Evolutionary conservation across 2,329 filamentous ascomycete species (phyloP).

Genomic region (Ascochyta viciae-villosae): DNA sequence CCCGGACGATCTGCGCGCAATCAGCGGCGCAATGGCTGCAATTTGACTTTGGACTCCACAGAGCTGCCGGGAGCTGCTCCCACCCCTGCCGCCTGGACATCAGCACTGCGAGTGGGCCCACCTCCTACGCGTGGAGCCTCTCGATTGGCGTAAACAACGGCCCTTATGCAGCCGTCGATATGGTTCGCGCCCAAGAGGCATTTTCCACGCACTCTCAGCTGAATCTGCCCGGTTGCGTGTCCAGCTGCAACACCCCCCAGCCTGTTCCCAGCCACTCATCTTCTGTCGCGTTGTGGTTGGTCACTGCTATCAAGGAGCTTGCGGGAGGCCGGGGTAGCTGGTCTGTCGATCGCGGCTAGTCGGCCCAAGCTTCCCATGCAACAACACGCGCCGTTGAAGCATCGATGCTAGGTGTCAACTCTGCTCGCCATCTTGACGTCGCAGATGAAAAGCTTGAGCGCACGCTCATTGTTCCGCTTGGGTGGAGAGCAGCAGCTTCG

Average conservation of each 20-base stretch:
- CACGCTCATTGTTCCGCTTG: constrained; percentile 1
- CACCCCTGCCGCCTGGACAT: constrained; percentile 4
- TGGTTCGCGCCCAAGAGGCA: constrained; percentile 33
- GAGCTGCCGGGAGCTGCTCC: constrained; percentile 26
- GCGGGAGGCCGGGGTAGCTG: constrained; percentile 16
- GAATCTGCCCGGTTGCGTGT: constrained; percentile 28
- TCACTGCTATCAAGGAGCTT: not conserved
- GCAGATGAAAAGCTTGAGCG: not conserved
- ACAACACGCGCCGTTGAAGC: constrained; percentile 6
- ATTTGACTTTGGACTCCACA: constrained; percentile 16
- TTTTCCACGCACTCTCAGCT: constrained; percentile 38
- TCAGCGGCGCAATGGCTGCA: constrained; percentile 22
- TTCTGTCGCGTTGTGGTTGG: constrained; percentile 21
- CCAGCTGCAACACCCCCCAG: constrained; percentile 16
- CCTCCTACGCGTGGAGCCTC: constrained; percentile 37
- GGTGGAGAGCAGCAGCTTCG: constrained; percentile 5
- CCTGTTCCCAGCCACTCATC: constrained; percentile 36
- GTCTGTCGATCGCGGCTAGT: constrained; percentile 13
- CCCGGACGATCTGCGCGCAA: constrained; percentile 28
- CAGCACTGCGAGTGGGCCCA: constrained; percentile 19
- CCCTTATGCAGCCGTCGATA: constrained; percentile 19
- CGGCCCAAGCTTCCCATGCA: constrained; percentile 19
- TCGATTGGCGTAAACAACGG: constrained; percentile 36
- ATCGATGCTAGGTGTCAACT: constrained; percentile 9
- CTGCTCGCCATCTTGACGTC: not conserved